Evolutionary conservation across 176 grass and related monocot species (phyloP), one percentile per base, ranked within the genome.

Genomic region (Eleusine indica): DNA sequence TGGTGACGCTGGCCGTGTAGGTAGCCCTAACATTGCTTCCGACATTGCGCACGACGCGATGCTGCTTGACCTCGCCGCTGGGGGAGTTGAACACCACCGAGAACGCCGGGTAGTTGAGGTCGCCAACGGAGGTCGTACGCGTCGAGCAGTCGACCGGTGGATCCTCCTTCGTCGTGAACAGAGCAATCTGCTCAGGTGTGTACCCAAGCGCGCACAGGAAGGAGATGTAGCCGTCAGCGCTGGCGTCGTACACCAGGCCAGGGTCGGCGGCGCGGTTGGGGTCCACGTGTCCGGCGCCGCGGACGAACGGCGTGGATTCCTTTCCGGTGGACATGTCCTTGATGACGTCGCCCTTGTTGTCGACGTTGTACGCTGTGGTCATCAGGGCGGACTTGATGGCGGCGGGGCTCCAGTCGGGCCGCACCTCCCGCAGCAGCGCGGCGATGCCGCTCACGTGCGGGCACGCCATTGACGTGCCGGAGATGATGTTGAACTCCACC

Each of bases 391-490:
- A 63, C 60, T 63, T 63, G 7, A 63, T 14, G 2, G 61, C 61
- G 25, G 61, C 61, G 3, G 61, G 61, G 25, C 61, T 64, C 61
- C 61, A 64, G 10, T 4, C 25, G 25, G 58, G 58, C 58, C 58
- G 8, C 7, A 9, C 58, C 7, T 61, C 2, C 58, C 58, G 21
- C 7, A 61, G 58, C 7, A 61, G 21, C 58, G 58, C 58, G 7
- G 58, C 58, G 58, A 61, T 9, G 58, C 58, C 58, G 5, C 58
- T 61, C 58, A 61, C 90, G 75, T 97, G 94, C 1, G 94, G 92
- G 85, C 92, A 92, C 6, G 94, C 74, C 88, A 97, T 92, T 49
- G 92, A 97, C 71, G 94, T 92, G 60, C 94, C 94, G 2, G 88
- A 94, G 30, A 91, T 89, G 57, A 91, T 82, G 53, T 94, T 91